Percentiles rank a stretch among this genome's conserved stretches.
Conservation (phyloP, 768 basidiomycete species). For the Phaeolepiota aurea region DNA sequence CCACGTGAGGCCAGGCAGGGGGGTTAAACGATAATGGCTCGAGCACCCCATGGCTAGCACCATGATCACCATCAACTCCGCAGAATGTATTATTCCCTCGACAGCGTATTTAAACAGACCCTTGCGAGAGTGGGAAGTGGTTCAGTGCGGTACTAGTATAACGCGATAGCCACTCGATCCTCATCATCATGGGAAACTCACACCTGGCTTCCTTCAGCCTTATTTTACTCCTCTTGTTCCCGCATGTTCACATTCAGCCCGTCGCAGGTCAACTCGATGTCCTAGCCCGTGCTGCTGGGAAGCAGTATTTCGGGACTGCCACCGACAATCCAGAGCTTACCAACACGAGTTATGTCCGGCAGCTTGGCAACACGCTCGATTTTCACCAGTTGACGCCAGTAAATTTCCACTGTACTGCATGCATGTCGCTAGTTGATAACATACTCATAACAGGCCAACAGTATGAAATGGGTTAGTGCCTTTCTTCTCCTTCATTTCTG, state of each 20-base stretch:
- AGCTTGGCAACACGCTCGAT: conserved; percentile 25
- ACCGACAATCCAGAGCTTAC: conserved; percentile 38
- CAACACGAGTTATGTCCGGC: conserved; percentile 28
- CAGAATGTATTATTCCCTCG: background rate
- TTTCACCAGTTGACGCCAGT: conserved; percentile 41
- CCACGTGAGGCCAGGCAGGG: too few relatives aligned
- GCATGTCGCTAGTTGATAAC: too few relatives aligned
- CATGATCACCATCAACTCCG: too few relatives aligned
- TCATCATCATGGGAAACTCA: background rate
- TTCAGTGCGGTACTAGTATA: too few relatives aligned
- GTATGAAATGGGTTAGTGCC: conserved; percentile 57
- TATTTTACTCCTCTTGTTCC: conserved; percentile 3
- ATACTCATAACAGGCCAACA: conserved; percentile 22
- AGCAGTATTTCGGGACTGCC: conserved; percentile 43
- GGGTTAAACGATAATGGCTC: too few relatives aligned
- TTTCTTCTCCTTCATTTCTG: too few relatives aligned
- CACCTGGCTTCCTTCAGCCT: too few relatives aligned
- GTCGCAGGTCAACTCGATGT: conserved; percentile 43
- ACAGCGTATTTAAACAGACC: background rate
- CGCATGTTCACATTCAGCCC: conserved; percentile 4
- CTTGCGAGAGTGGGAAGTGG: background rate
- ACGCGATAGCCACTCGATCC: background rate
- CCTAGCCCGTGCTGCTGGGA: conserved; percentile 31
- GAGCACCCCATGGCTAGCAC: too few relatives aligned
- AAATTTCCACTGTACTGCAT: background rate